phyloP scores from a whole-genome alignment of 1,284 basidiomycete species.

The Prillingera fragicola region DNA sequence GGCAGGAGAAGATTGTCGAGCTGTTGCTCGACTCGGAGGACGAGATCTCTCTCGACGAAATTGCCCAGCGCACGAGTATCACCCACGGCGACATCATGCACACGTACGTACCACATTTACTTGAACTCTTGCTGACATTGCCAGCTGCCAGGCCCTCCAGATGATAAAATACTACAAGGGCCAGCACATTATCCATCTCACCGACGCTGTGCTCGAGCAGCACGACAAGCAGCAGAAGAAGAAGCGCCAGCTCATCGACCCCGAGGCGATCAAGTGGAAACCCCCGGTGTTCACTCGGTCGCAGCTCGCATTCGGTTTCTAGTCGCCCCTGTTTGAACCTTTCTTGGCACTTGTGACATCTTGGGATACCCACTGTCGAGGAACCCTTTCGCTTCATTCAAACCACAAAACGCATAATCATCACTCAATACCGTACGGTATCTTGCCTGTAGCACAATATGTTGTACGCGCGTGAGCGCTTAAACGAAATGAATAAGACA shows the following conservation, averaged over 20 bases:
- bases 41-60: slow-evolving; percentile 88
- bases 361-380: too few relatives aligned
- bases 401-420: too few relatives aligned
- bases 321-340: slow-evolving; percentile 25
- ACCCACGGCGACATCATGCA: slow-evolving; percentile 96
- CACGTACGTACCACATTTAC: slow-evolving; percentile 60
- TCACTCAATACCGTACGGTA: too few relatives aligned
- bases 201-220: slow-evolving; percentile 84
- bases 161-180: slow-evolving; percentile 96
- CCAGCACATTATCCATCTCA: slow-evolving; percentile 87
- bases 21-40: slow-evolving; percentile 67
- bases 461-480: too few relatives aligned
- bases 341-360: too few relatives aligned
- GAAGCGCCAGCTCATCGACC: slow-evolving; percentile 69
- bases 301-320: slow-evolving; percentile 83
- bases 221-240: slow-evolving; percentile 80
- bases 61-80: slow-evolving; percentile 93
- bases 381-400: too few relatives aligned
- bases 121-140: neutral
- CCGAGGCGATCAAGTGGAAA: slow-evolving; percentile 80
- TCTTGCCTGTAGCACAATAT: too few relatives aligned
- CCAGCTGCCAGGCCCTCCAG: slow-evolving; percentile 84
- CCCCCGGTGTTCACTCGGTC: slow-evolving; percentile 87
- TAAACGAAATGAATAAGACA: too few relatives aligned
- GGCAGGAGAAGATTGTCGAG: slow-evolving; percentile 96